Evolutionary conservation across 306 rosid genomes (phyloP).

Genomic region (Pyrus betulifolia): DNA sequence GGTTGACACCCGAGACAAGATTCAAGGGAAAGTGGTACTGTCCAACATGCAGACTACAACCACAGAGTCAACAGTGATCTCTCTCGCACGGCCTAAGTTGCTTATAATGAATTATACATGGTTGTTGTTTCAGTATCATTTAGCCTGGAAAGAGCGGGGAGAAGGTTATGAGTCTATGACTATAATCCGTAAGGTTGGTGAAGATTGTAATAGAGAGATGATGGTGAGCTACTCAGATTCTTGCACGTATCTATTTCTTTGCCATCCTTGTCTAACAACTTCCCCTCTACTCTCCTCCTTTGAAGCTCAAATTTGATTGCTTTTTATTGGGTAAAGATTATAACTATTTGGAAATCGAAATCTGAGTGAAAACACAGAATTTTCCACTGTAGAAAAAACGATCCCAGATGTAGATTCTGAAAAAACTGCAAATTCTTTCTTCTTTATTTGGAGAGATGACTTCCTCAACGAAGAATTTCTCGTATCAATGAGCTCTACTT

Average conservation of each 20-base stretch:
- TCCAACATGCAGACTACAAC: constrained; percentile 72
- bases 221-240: not conserved
- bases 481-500: no score
- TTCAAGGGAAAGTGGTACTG: constrained; percentile 99
- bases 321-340: not conserved
- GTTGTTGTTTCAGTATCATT: constrained; percentile 18
- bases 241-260: not conserved
- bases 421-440: no score
- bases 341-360: not conserved
- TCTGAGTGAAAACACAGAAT: not conserved
- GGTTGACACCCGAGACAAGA: constrained; percentile 93
- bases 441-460: no score
- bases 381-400: not conserved
- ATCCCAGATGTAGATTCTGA: no score
- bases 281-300: not conserved
- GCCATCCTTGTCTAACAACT: not conserved
- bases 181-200: not conserved
- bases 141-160: not conserved
- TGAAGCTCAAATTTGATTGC: not conserved
- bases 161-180: not conserved
- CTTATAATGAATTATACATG: not conserved
- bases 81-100: not conserved
- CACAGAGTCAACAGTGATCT: constrained; percentile 40
- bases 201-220: not conserved
- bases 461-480: no score